Base-by-base conservation (phyloP, 768 basidiomycete genomes). In the Roridomyces roridus region DNA sequence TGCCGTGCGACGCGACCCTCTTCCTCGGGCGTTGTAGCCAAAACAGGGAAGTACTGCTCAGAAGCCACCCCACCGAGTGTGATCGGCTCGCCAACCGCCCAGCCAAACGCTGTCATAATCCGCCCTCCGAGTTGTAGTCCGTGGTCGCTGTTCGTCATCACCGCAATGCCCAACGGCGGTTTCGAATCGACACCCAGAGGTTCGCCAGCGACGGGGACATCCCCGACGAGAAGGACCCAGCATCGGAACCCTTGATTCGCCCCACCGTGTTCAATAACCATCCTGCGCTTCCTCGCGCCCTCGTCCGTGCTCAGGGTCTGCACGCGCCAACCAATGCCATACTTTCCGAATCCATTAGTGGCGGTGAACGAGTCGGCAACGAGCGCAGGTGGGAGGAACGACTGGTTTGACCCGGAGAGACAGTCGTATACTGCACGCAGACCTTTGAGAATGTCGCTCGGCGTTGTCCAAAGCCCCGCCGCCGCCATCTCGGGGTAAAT, bases 401-500 rank as follows among this genome's bases (percentile, higher is more conserved):
- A 14, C 18, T 45, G 43, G 11, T 47, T 20, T 14, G 35, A 5
- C n/a, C 56, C 49, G 2, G 49, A 37, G 9, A 57, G 36, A n/a
- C 56, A 46, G 29, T 51, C 56, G 37, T 48, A 57, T 15, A 57
- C 56, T 23, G 23, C 49, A 14, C 56, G 48, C 21, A 57, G 49
- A 8, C 50, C 57, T 24, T 51, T 46, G 6, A 47, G 42, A 12
- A 51, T 4, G 25, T 58, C 50, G 28, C 37, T 58, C 10, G 50
- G 57, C 9, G 57, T 58, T 4, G 57, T 47, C 39, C 50, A 51
- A 18, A 58, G 50, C 20, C 50, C 57, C 6, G 50, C 57, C 2
- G 57, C 57, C 5, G 57, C 57, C 44, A 41, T 41, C 46, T 58
- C 57, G 1, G 57, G 57, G 40, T 52, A 52, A 6, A 48, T 52